Percentiles rank a stretch among this genome's conserved stretches.
Evolutionary conservation across 1,284 basidiomycete species (phyloP).

Genomic region (Sanghuangporus sanghuang): DNA sequence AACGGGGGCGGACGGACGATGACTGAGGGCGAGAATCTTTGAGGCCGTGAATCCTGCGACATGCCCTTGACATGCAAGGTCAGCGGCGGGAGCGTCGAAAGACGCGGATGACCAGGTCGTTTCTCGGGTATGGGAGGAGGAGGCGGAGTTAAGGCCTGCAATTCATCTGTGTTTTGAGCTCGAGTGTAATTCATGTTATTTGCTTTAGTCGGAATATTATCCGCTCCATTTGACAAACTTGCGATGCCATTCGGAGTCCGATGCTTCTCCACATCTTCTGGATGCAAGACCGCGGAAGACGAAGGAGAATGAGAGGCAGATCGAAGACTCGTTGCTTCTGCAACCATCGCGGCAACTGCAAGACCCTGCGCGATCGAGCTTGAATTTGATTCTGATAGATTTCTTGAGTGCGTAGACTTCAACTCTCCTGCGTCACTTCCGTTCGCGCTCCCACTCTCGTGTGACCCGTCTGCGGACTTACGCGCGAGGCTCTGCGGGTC

Average conservation of each 20-base stretch:
- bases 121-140: background rate
- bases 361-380: slow-evolving; percentile 8
- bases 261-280: background rate
- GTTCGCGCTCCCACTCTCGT: background rate
- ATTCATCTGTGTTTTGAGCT: background rate
- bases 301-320: background rate
- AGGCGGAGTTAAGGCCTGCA: background rate
- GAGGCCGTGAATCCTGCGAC: slow-evolving; percentile 1
- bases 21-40: slow-evolving; percentile 45
- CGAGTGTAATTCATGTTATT: background rate
- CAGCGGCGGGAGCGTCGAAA: slow-evolving; percentile 9
- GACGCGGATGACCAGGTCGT: slow-evolving; percentile 4
- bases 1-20: slow-evolving; percentile 44
- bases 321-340: slow-evolving; percentile 7
- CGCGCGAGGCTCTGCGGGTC: slow-evolving; percentile 1
- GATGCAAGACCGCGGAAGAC: background rate
- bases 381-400: background rate
- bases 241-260: background rate
- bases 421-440: background rate
- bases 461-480: slow-evolving; percentile 3
- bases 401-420: background rate
- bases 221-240: background rate
- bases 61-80: slow-evolving; percentile 2
- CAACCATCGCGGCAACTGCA: slow-evolving; percentile 8
- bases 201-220: background rate